Evolutionary conservation across 2,329 filamentous ascomycete species (phyloP).

Genomic region (Chaetomium olivaceum): DNA sequence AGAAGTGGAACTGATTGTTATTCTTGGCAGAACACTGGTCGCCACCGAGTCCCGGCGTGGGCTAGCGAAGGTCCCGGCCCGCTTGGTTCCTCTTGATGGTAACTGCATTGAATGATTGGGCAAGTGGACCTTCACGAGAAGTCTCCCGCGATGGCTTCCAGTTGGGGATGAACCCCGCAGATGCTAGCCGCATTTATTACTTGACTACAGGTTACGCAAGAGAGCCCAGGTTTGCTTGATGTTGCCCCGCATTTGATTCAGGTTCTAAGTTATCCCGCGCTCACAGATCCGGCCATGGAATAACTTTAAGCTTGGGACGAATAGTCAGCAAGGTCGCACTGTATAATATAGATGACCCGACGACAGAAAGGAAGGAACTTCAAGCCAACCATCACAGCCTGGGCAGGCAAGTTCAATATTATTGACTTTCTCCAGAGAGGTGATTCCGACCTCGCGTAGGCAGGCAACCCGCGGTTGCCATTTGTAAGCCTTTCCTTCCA

Average conservation of each 20-base stretch:
- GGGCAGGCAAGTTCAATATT: background rate
- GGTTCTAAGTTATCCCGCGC: background rate
- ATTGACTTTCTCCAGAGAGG: background rate
- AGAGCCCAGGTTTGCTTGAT: background rate
- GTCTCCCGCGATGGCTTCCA: background rate
- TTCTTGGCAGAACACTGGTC: background rate
- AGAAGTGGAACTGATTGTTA: background rate
- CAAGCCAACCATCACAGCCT: background rate
- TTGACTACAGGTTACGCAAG: too few species aligned
- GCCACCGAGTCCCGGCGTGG: background rate
- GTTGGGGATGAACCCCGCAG: background rate
- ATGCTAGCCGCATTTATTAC: too few species aligned
- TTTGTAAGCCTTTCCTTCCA: slow-evolving; percentile 15
- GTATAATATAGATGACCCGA: background rate
- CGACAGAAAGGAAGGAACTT: background rate
- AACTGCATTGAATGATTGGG: background rate
- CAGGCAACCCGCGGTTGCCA: background rate
- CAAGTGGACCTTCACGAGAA: background rate
- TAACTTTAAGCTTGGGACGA: background rate
- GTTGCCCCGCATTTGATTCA: background rate
- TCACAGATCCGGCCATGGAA: background rate
- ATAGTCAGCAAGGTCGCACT: background rate
- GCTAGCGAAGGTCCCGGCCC: background rate
- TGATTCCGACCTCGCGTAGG: background rate
- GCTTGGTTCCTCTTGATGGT: too few species aligned